A percentile compares a stretch with the other conserved stretches of the same genome.
Evolutionary conservation across 2,329 filamentous ascomycete genomes (phyloP).

Genomic region (Emergomyces africanus): DNA sequence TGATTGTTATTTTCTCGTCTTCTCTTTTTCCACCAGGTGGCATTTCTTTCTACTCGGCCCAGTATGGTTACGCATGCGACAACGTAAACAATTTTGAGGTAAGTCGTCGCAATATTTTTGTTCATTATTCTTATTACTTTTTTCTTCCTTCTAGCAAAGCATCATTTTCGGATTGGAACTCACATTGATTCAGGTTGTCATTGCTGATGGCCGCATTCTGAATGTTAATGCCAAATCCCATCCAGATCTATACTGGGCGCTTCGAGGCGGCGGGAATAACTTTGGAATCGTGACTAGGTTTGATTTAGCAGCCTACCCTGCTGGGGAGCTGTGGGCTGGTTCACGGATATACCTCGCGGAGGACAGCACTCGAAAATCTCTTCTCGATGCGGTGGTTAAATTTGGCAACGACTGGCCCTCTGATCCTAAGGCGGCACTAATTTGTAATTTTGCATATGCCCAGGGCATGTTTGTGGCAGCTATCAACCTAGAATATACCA

Average conservation of each 20-base stretch:
- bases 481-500: slow-evolving; percentile 26
- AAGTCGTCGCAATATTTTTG: neutral
- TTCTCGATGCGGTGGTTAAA: slow-evolving; percentile 23
- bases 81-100: slow-evolving; percentile 24
- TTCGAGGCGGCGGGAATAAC: slow-evolving; percentile 35
- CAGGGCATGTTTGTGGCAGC: slow-evolving; percentile 17
- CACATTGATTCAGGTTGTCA: slow-evolving; percentile 22
- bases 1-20: neutral
- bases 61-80: slow-evolving; percentile 25
- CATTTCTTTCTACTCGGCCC: slow-evolving; percentile 21
- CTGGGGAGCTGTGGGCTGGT: slow-evolving; percentile 29
- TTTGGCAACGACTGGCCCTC: slow-evolving; percentile 17
- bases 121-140: too few species aligned
- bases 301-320: slow-evolving; percentile 26
- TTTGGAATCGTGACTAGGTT: slow-evolving; percentile 28
- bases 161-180: neutral
- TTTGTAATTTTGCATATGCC: slow-evolving; percentile 20
- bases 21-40: slow-evolving; percentile 15
- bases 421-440: slow-evolving; percentile 25
- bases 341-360: slow-evolving; percentile 15
- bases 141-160: too few species aligned
- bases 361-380: slow-evolving; percentile 15
- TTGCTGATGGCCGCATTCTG: slow-evolving; percentile 28
- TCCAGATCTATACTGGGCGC: slow-evolving; percentile 37
- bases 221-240: slow-evolving; percentile 32